Percentiles rank a stretch among this genome's conserved stretches.
phyloP scores from a whole-genome alignment of 768 basidiomycete species.

The Crepidotus variabilis region DNA sequence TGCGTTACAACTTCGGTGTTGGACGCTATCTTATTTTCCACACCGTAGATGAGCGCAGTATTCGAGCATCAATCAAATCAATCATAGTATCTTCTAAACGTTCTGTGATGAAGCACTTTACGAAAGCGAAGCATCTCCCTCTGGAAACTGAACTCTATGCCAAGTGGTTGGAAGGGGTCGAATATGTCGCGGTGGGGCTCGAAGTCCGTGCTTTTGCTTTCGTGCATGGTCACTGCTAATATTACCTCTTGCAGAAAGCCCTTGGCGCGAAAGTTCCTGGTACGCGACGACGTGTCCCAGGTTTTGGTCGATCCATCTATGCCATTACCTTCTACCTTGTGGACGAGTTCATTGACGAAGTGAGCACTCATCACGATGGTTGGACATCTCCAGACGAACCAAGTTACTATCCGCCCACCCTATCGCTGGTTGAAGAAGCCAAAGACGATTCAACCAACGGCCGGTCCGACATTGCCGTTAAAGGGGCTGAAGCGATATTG shows the following conservation, averaged over 20 bases:
- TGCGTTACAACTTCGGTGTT: background rate
- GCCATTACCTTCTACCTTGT: constrained; percentile 37
- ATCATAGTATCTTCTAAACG: constrained; percentile 30
- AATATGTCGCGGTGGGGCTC: constrained; percentile 33
- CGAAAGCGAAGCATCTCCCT: constrained; percentile 22
- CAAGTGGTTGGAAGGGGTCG: constrained; percentile 35
- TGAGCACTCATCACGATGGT: constrained; percentile 41
- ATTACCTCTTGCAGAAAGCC: constrained; percentile 24
- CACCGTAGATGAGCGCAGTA: constrained; percentile 11
- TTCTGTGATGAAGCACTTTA: constrained; percentile 26
- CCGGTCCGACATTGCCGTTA: constrained; percentile 34
- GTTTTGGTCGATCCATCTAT: constrained; percentile 37
- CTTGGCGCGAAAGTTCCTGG: constrained; percentile 34
- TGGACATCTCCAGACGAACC: constrained; percentile 30
- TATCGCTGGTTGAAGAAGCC: constrained; percentile 43
- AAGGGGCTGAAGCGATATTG: constrained; percentile 30
- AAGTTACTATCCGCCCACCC: constrained; percentile 31
- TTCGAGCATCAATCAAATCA: constrained; percentile 21
- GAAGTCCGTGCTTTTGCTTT: constrained; percentile 24
- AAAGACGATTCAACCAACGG: constrained; percentile 37
- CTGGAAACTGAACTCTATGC: constrained; percentile 41
- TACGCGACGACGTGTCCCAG: constrained; percentile 29
- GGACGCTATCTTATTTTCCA: background rate
- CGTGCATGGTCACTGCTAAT: constrained; percentile 1
- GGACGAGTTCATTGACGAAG: constrained; percentile 40